Evolutionary conservation across 257 asterid species (phyloP).

Genomic region (Nicotiana benthamiana): DNA sequence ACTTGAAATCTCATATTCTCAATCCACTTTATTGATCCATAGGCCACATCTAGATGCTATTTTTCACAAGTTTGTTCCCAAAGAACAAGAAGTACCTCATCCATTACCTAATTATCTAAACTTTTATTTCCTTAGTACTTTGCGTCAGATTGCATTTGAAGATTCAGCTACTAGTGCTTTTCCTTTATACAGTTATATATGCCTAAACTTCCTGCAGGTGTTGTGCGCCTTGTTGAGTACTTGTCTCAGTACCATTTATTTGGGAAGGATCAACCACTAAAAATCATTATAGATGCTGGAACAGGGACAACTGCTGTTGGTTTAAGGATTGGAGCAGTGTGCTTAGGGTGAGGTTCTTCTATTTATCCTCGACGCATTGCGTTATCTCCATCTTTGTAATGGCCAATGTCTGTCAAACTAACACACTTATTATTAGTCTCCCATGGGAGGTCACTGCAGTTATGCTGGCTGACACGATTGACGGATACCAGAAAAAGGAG

Average conservation of each 20-base stretch:
- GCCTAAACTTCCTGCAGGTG: constrained; percentile 31
- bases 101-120: background rate
- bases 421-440: constrained; percentile 36
- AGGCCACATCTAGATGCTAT: too few relatives aligned
- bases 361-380: background rate
- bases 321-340: constrained; percentile 58
- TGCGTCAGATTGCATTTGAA: background rate
- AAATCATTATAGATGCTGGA: constrained; percentile 75
- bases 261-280: constrained; percentile 43
- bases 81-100: background rate
- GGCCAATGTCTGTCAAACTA: background rate
- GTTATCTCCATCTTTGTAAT: background rate
- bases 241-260: constrained; percentile 59
- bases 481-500: constrained; percentile 57
- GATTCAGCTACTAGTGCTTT: background rate
- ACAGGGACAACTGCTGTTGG: constrained; percentile 94
- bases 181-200: background rate
- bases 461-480: constrained; percentile 72
- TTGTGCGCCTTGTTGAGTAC: constrained; percentile 51
- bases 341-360: constrained; percentile 52
- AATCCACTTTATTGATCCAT: too few relatives aligned
- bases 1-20: too few relatives aligned
- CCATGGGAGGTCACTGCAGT: constrained; percentile 84
- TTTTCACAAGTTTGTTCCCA: background rate
- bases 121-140: background rate